phyloP scores from a whole-genome alignment of 2,329 filamentous ascomycete genomes.

The Alternaria brassicae region DNA sequence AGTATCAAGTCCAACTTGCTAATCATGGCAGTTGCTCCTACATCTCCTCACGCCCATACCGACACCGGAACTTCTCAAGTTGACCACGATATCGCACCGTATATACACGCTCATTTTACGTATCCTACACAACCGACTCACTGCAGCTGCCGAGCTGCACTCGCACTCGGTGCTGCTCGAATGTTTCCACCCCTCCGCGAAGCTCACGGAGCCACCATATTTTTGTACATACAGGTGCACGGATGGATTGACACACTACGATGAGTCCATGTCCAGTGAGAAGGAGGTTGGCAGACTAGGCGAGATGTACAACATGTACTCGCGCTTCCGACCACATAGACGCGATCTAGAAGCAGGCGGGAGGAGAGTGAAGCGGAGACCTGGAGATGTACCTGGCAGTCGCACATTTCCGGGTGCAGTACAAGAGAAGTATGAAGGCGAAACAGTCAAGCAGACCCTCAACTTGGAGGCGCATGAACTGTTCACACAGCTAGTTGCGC shows the following conservation, averaged over 20 bases:
- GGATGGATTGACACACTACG: constrained; percentile 61
- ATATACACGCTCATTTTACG: constrained; percentile 69
- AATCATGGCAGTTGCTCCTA: constrained; percentile 50
- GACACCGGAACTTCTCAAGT: constrained; percentile 56
- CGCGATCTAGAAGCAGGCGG: constrained; percentile 58
- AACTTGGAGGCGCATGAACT: constrained; percentile 72
- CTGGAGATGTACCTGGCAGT: constrained; percentile 58
- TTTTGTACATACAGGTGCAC: constrained; percentile 73
- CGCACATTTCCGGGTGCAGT: constrained; percentile 47
- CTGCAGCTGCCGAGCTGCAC: constrained; percentile 63
- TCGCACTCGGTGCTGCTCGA: constrained; percentile 76
- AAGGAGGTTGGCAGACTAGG: constrained; percentile 50
- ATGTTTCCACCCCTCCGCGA: constrained; percentile 76
- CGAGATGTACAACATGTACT: constrained; percentile 67
- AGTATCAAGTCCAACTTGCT: constrained; percentile 13
- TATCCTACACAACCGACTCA: constrained; percentile 69
- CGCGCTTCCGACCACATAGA: constrained; percentile 71
- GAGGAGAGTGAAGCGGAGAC: constrained; percentile 50
- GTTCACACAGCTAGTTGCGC: constrained; percentile 76
- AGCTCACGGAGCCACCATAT: constrained; percentile 72
- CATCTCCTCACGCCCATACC: constrained; percentile 52
- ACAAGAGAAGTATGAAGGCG: constrained; percentile 43
- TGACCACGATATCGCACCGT: constrained; percentile 67
- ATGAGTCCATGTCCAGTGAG: constrained; percentile 43
- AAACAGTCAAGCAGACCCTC: constrained; percentile 65